These are phyloP conservation scores for Alternaria sp. DNA, from an alignment of 2,329 filamentous ascomycete genomes.

Conservation along the genomic window DNA sequence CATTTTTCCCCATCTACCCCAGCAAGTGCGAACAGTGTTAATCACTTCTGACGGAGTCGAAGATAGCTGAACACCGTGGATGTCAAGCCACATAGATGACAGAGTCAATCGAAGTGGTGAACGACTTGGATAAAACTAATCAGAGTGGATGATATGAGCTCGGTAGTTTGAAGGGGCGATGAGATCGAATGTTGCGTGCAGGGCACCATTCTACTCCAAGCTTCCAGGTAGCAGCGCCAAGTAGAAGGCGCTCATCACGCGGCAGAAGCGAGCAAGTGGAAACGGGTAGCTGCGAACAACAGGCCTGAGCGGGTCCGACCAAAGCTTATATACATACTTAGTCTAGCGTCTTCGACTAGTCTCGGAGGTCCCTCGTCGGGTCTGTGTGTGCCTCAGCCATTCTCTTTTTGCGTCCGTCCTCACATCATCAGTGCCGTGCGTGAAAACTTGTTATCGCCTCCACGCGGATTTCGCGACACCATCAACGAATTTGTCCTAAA, in stretches of 20 bases:
- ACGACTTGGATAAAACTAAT: background rate
- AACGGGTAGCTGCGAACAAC: background rate
- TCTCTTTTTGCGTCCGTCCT: background rate
- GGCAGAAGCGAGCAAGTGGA: background rate
- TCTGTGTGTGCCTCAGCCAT: background rate
- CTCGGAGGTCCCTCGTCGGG: too few relatives aligned
- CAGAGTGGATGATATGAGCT: background rate
- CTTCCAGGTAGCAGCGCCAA: background rate
- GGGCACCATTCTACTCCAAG: background rate
- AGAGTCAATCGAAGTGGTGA: background rate
- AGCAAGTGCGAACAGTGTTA: too few relatives aligned
- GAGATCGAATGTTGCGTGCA: background rate
- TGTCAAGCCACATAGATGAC: too few relatives aligned
- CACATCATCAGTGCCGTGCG: background rate
- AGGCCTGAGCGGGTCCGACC: too few relatives aligned
- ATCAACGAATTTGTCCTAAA: background rate
- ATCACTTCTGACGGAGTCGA: too few relatives aligned
- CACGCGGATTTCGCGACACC: background rate
- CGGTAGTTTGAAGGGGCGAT: background rate
- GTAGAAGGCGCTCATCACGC: background rate
- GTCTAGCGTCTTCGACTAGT: background rate
- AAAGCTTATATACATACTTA: background rate
- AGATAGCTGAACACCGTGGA: too few relatives aligned
- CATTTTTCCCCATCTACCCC: too few relatives aligned
- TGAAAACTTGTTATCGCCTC: background rate